Evolutionary conservation across 768 basidiomycete species (phyloP).

Genomic region (Termitomyces sp.): DNA sequence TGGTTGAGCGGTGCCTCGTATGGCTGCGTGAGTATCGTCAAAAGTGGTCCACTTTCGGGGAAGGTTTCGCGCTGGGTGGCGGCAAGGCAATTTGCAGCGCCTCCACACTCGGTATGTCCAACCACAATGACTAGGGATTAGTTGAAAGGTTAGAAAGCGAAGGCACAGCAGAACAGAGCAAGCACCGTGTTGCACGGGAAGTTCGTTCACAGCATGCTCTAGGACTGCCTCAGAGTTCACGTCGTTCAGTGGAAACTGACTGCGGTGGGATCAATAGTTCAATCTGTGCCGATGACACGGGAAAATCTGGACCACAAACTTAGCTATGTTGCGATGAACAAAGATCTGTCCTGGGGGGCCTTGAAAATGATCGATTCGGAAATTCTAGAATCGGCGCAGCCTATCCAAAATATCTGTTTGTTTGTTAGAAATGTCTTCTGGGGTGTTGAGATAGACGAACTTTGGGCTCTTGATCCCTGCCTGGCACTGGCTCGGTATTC

Average conservation of each 20-base stretch:
- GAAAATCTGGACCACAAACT: slow-evolving; percentile 29
- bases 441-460: slow-evolving; percentile 27
- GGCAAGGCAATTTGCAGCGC: slow-evolving; percentile 52
- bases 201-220: slow-evolving; percentile 61
- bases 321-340: slow-evolving; percentile 84
- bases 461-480: slow-evolving; percentile 66
- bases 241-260: slow-evolving; percentile 73
- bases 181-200: slow-evolving; percentile 77
- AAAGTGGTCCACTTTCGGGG: slow-evolving; percentile 22
- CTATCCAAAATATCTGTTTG: slow-evolving; percentile 67
- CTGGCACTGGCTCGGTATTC: slow-evolving; percentile 60
- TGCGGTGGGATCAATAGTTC: slow-evolving; percentile 19
- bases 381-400: slow-evolving; percentile 81
- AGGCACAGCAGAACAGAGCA: slow-evolving; percentile 23
- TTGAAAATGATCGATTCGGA: slow-evolving; percentile 72
- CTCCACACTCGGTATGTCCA: slow-evolving; percentile 83
- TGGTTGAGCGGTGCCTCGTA: slow-evolving; percentile 49
- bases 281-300: background rate
- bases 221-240: slow-evolving; percentile 68
- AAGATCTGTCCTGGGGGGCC: slow-evolving; percentile 73
- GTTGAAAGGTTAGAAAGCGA: slow-evolving; percentile 25
- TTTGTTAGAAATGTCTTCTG: slow-evolving; percentile 5
- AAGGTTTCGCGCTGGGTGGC: slow-evolving; percentile 35
- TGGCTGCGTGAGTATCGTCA: slow-evolving; percentile 29
- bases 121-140: slow-evolving; percentile 64